Base-by-base conservation (phyloP, 2,329 filamentous ascomycete genomes). In the Verticillium nonalfalfae region DNA sequence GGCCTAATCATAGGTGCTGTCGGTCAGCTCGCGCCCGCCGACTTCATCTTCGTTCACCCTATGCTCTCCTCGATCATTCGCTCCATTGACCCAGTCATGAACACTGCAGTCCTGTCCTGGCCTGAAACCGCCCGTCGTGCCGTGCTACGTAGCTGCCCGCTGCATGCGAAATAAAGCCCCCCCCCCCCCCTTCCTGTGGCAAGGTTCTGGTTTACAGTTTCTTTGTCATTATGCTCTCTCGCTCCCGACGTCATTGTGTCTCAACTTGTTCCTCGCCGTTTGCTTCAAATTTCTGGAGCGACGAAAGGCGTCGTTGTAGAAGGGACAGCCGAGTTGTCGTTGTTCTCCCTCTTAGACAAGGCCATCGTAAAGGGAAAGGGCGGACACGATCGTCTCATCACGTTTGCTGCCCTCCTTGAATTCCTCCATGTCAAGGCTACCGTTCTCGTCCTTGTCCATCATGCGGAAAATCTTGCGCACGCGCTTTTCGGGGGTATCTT, bases 371-470 rank as follows among this genome's bases (percentile, higher is more conserved):
- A 99, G 83, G 62, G 93, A 97, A 72, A 99, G 81, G 38, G 95
- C 95, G 60, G 94, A 98, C 62, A 99, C 95, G 73, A 99, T 99
- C 10, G 95, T 99, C 81, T 98, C 94, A 77, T 99, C 95, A 63
- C 93, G 90, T 82, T 98, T 97, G 81, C 93, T 97, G 68, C 95
- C 95, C 79, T 99, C 95, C 80, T 98, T 98, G 83, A 99, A 99
- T 76, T 99, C 95, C 64, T 93, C 90, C 85, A 97, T 94, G 75
- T 98, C 94, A 70, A 99, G 80, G 72, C 91, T 96, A 69, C 94
- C 95, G 74, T 98, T 98, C 80, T 98, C 94, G 75, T 99, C 95
- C 84, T 99, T 99, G 82, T 99, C 95, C 95, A 99, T 99, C 95
- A 98, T 98, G 71, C 90, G 85, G 83, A 99, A 99, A 76, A 99